Percentiles rank a stretch among this genome's conserved stretches.
Conservation (phyloP, 148 eudicot genomes). For the Persicaria maculosa region DNA sequence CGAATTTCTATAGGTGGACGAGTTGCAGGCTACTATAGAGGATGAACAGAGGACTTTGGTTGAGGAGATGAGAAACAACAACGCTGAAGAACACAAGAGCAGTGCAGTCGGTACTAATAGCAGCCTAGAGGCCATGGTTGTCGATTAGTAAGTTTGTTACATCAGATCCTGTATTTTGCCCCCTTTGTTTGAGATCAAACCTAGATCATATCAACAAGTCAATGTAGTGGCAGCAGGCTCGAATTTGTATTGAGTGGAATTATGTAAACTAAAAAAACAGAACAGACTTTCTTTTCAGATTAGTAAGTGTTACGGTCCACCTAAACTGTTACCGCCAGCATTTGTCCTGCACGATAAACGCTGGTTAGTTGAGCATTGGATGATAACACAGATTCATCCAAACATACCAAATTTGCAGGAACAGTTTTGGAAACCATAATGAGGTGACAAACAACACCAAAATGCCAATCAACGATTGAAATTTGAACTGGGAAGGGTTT, state of each 20-base stretch:
- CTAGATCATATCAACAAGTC: neutral
- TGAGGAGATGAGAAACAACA: conserved; percentile 59
- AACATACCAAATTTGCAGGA: neutral
- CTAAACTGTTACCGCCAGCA: no score
- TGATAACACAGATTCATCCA: neutral
- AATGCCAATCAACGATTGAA: neutral
- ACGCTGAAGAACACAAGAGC: conserved; percentile 52
- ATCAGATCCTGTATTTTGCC: neutral
- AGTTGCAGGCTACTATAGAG: conserved; percentile 78
- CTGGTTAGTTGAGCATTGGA: no score
- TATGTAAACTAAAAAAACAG: neutral
- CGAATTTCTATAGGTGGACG: conserved; percentile 54
- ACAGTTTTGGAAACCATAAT: neutral
- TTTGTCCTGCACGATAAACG: no score
- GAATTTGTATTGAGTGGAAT: neutral
- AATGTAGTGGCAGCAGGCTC: neutral
- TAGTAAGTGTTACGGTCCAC: neutral
- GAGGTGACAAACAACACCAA: conserved; percentile 2
- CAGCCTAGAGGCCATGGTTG: conserved; percentile 58
- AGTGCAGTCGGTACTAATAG: conserved; percentile 49
- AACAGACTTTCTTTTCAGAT: neutral
- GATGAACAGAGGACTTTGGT: conserved; percentile 69
- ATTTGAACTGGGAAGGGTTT: neutral
- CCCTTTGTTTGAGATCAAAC: neutral
- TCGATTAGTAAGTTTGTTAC: conserved; percentile 37